Conservation (phyloP, 2,329 filamentous ascomycete genomes). For the Chaetomium sp. region DNA sequence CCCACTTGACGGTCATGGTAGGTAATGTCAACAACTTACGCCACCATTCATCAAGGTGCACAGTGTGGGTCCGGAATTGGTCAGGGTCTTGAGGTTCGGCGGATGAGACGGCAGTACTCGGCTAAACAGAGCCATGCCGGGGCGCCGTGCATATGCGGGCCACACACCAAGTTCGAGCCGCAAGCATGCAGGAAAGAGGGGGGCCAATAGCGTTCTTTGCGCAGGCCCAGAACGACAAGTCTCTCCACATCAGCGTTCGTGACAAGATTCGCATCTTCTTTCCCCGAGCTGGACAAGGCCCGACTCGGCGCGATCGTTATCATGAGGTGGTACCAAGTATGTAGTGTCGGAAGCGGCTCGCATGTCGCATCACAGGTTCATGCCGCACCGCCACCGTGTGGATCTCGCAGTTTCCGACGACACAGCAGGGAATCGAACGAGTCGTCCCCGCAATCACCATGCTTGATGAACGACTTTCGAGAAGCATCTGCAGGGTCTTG, state of each 20-base stretch:
- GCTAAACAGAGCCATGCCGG: background rate
- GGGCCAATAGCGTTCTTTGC: background rate
- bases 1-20: background rate
- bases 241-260: background rate
- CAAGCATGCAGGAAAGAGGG: background rate
- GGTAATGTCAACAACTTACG: background rate
- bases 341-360: slow-evolving; percentile 7
- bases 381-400: slow-evolving; percentile 5
- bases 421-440: background rate
- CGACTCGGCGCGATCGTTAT: background rate
- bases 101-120: background rate
- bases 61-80: background rate
- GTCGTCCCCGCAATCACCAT: too few species aligned
- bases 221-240: slow-evolving; percentile 5
- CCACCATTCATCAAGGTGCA: background rate
- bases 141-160: slow-evolving; percentile 14
- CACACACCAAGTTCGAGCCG: slow-evolving; percentile 8
- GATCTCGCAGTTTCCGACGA: background rate
- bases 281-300: background rate
- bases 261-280: background rate
- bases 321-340: slow-evolving; percentile 10
- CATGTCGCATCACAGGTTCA: background rate
- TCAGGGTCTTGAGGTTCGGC: background rate
- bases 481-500: background rate
- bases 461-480: background rate